Evolutionary conservation across 768 basidiomycete species (phyloP).

Genomic region (Suillus weaverae): DNA sequence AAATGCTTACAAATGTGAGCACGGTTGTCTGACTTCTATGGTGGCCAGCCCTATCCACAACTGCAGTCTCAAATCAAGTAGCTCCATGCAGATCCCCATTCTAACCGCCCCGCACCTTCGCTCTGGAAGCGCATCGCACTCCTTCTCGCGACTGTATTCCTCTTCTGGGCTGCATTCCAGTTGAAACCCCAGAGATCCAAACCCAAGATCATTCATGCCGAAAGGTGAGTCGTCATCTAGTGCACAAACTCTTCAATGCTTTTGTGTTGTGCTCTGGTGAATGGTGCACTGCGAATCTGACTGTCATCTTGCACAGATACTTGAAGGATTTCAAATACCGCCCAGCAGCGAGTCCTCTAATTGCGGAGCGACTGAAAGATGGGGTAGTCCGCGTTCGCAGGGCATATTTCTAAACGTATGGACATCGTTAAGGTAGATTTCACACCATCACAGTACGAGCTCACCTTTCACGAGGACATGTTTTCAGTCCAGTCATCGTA

Average conservation of each 20-base stretch:
- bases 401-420: slow-evolving; percentile 41
- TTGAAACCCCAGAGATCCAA: slow-evolving; percentile 28
- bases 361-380: slow-evolving; percentile 75
- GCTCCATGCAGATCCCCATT: slow-evolving; percentile 29
- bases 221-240: slow-evolving; percentile 46
- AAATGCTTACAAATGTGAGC: too few relatives aligned
- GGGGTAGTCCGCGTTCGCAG: slow-evolving; percentile 72
- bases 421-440: neutral
- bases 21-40: too few relatives aligned
- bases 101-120: slow-evolving; percentile 41
- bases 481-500: neutral
- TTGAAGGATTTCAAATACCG: slow-evolving; percentile 80
- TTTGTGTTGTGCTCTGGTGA: neutral
- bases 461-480: neutral
- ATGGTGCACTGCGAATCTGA: neutral
- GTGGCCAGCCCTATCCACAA: too few relatives aligned
- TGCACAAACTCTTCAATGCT: neutral
- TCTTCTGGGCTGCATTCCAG: slow-evolving; percentile 47
- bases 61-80: slow-evolving; percentile 2
- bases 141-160: slow-evolving; percentile 38
- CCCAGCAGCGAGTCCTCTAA: slow-evolving; percentile 81
- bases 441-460: neutral
- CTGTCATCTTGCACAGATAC: slow-evolving; percentile 50
- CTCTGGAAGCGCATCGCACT: slow-evolving; percentile 48
- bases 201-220: slow-evolving; percentile 58